Percentiles rank a stretch among this genome's conserved stretches.
phyloP scores from a whole-genome alignment of 1,284 basidiomycete species.

The Puccinia hordei region DNA sequence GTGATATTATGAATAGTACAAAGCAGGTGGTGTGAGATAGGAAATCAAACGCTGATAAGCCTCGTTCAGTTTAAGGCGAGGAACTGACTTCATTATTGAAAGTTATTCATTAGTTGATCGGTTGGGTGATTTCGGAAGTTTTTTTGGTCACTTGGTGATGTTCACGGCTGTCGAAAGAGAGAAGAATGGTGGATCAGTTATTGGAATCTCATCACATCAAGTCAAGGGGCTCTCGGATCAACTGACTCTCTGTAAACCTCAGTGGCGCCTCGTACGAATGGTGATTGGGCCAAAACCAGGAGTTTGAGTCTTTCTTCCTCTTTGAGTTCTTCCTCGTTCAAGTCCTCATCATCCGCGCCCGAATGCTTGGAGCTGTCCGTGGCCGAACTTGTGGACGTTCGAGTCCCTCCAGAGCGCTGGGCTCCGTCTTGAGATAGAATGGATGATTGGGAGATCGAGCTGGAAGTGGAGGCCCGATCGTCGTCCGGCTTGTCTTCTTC shows the following conservation, averaged over 20 bases:
- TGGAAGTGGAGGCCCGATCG: slow-evolving; percentile 24
- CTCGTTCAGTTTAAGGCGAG: too few species aligned
- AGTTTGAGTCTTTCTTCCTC: slow-evolving; percentile 42
- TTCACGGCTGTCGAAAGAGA: slow-evolving; percentile 15
- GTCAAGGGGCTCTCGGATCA: too few species aligned
- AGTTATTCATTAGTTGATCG: neutral
- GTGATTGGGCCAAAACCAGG: slow-evolving; percentile 20
- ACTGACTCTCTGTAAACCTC: slow-evolving; percentile 50
- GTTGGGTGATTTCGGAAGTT: neutral
- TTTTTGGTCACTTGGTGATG: slow-evolving; percentile 32
- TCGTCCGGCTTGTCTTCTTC: slow-evolving; percentile 21
- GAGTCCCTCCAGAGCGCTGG: neutral
- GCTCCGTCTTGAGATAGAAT: neutral
- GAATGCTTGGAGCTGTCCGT: slow-evolving; percentile 5
- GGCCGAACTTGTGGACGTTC: slow-evolving; percentile 17
- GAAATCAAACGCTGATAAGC: neutral
- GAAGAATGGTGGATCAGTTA: neutral
- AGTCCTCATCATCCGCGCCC: slow-evolving; percentile 29
- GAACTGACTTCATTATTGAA: too few species aligned
- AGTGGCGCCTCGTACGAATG: slow-evolving; percentile 41
- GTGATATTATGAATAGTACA: slow-evolving; percentile 22
- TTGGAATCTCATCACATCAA: neutral
- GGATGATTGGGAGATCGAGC: slow-evolving; percentile 26
- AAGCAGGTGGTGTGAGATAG: neutral
- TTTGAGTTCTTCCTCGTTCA: slow-evolving; percentile 42